These are phyloP conservation scores for Amylostereum chailletii DNA, from an alignment of 1,284 basidiomycete genomes.

Conservation along the genomic window DNA sequence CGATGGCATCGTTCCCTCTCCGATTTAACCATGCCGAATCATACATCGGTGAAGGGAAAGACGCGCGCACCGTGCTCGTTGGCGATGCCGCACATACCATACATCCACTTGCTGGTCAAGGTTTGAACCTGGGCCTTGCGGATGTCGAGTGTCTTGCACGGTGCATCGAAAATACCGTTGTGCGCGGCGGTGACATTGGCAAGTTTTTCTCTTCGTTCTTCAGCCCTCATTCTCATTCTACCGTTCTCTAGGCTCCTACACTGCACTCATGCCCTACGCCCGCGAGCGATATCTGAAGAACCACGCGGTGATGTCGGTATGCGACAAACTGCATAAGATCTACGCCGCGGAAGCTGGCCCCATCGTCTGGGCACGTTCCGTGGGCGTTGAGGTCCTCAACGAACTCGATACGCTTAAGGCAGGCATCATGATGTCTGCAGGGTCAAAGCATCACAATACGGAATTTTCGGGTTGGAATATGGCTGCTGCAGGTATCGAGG, in stretches of 20 bases:
- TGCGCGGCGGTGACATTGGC: slow-evolving; percentile 76
- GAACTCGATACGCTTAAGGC: slow-evolving; percentile 79
- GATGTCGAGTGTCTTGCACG: slow-evolving; percentile 71
- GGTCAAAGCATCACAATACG: slow-evolving; percentile 19
- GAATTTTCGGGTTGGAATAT: slow-evolving; percentile 15
- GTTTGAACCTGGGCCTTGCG: slow-evolving; percentile 86
- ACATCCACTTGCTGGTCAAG: slow-evolving; percentile 97
- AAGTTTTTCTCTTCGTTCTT: slow-evolving; percentile 16
- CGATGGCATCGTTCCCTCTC: slow-evolving; percentile 87
- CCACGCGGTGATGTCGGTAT: slow-evolving; percentile 74
- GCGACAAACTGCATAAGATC: slow-evolving; percentile 85
- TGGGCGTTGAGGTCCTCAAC: slow-evolving; percentile 86
- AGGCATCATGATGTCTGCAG: slow-evolving; percentile 77
- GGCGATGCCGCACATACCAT: slow-evolving; percentile 96
- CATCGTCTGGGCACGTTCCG: slow-evolving; percentile 79
- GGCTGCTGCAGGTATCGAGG: slow-evolving; percentile 18
- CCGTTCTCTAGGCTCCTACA: slow-evolving; percentile 55
- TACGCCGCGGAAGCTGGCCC: slow-evolving; percentile 62
- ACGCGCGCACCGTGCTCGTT: slow-evolving; percentile 76
- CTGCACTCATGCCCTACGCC: slow-evolving; percentile 68
- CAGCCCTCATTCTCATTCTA: background rate
- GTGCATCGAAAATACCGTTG: slow-evolving; percentile 50
- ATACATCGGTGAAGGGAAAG: slow-evolving; percentile 70
- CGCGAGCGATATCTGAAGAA: slow-evolving; percentile 79
- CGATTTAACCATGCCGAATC: slow-evolving; percentile 81